Percentiles rank a stretch among this genome's conserved stretches.
Conservation (phyloP, 2,329 filamentous ascomycete genomes). For the Fusarium sp. region DNA sequence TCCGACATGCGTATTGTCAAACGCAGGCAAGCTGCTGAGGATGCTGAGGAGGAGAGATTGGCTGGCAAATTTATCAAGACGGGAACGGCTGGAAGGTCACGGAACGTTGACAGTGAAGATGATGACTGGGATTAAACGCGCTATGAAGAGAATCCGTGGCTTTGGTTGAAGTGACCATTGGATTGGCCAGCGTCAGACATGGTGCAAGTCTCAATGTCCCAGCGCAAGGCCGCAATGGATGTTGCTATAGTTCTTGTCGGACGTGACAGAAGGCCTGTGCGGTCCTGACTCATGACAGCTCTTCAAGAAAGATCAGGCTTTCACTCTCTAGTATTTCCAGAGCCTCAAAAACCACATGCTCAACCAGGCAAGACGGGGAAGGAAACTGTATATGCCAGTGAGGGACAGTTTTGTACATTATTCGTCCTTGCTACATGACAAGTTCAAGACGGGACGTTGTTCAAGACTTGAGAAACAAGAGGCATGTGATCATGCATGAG, state of each 20-base stretch:
- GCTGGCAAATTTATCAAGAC: conserved; percentile 60
- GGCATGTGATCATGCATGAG: not conserved
- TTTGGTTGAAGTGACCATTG: not conserved
- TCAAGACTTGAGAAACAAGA: not conserved
- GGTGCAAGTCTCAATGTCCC: not conserved
- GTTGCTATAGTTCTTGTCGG: not conserved
- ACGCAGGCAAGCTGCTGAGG: conserved; percentile 66
- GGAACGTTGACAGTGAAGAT: conserved; percentile 61
- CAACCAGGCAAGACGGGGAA: not conserved
- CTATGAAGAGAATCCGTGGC: not conserved
- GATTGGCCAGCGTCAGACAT: not conserved
- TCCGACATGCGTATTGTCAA: conserved; percentile 81
- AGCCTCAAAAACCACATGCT: not conserved
- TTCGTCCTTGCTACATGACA: no score
- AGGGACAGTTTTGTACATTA: not conserved
- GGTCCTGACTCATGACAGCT: not conserved
- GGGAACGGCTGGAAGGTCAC: conserved; percentile 58
- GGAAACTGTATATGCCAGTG: not conserved
- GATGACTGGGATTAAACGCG: conserved; percentile 69
- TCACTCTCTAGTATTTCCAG: not conserved
- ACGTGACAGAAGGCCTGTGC: not conserved
- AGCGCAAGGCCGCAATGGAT: not conserved
- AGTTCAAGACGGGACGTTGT: not conserved
- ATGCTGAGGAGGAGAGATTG: conserved; percentile 67
- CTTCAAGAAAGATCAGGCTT: not conserved